Base-by-base conservation (phyloP, 2,329 filamentous ascomycete genomes). In the Diplocarpon mali region DNA sequence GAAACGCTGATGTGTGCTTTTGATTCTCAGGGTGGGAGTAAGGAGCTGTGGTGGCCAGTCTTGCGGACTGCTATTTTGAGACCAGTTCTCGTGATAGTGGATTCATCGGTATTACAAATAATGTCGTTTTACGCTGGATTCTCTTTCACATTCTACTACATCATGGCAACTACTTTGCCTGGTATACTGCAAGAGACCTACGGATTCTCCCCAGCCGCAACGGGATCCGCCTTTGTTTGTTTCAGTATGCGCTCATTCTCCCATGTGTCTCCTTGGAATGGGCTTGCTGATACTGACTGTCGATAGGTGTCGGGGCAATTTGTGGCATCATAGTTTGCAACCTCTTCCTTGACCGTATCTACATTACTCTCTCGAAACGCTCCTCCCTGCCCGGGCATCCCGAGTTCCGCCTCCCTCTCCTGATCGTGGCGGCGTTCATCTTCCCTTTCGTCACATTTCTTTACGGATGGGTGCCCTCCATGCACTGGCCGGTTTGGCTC, bases 351-450 rank as follows among this genome's bases (percentile, higher is more conserved):
- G 62, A 64, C 48, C 39, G 46, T 3, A 47, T 59, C 12, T 59
- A 57, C 28, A 28, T 50, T 29, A 36, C 35, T 6, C 35, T 60
- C 2, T 32, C 30, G n/a, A 4, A 32, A 32, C 30, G 30, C 30
- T 32, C 9, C 9, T 32, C 30, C 30, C 11, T 14, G 4, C n/a
- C 30, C 11, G 3, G 30, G 16, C 39, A 17, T 9, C 79, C 80
- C 0, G 80, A 85, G 52, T 77, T 73, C 53, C 74, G 80, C n/a
- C 65, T 80, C 0, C 78, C 78, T 0, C 63, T 80, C 2, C 72
- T 78, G 60, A 56, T 76, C 10, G 62, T 71, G 0, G 72, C 71
- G 0, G 69, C 70, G 0, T 35, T 78, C 0, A 46, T 79, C 2
- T 34, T 80, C 0, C 78, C 78, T 0, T 60, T 78, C 11, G 67